Conservation (phyloP, 1,284 basidiomycete genomes). For the Pyrrhoderma lamaoense region DNA sequence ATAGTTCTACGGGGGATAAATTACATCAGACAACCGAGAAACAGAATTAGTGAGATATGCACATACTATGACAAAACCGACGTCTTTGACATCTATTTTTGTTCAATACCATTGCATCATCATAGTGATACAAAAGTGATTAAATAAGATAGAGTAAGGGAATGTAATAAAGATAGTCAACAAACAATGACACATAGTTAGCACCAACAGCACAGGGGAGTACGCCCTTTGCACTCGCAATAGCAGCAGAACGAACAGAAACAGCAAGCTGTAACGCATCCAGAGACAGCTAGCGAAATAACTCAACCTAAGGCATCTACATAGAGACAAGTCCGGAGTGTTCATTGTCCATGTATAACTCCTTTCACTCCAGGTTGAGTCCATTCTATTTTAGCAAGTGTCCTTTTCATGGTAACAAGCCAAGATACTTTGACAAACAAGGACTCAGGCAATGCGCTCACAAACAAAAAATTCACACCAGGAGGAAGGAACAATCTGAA, state of each 20-base stretch:
- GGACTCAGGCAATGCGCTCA: constrained; percentile 16
- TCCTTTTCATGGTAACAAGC: constrained; percentile 18
- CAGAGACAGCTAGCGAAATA: constrained; percentile 11
- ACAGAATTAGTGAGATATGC: constrained; percentile 4
- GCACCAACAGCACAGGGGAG: constrained; percentile 7
- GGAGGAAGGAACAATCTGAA: constrained; percentile 14
- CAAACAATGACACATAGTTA: constrained; percentile 42
- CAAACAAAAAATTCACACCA: constrained; percentile 3
- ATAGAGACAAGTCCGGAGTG: constrained; percentile 17
- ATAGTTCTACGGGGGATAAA: constrained; percentile 60
- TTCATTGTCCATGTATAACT: constrained; percentile 16
- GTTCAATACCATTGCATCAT: constrained; percentile 21
- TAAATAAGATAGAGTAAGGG: constrained; percentile 24
- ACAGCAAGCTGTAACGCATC: constrained; percentile 13
- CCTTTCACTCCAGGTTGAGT: constrained; percentile 5
- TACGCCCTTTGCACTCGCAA: constrained; percentile 5
- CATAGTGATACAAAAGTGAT: constrained; percentile 23
- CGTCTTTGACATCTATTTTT: constrained; percentile 85
- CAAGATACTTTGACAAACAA: constrained; percentile 20
- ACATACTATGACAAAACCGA: constrained; percentile 85
- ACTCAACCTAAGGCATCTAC: constrained; percentile 19
- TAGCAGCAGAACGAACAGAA: constrained; percentile 26
- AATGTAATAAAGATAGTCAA: constrained; percentile 32
- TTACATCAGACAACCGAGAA: constrained; percentile 21
- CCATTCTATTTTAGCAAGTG: constrained; percentile 8